phyloP scores from a whole-genome alignment of 768 basidiomycete species.

The Brasilioporus rufonigricans region DNA sequence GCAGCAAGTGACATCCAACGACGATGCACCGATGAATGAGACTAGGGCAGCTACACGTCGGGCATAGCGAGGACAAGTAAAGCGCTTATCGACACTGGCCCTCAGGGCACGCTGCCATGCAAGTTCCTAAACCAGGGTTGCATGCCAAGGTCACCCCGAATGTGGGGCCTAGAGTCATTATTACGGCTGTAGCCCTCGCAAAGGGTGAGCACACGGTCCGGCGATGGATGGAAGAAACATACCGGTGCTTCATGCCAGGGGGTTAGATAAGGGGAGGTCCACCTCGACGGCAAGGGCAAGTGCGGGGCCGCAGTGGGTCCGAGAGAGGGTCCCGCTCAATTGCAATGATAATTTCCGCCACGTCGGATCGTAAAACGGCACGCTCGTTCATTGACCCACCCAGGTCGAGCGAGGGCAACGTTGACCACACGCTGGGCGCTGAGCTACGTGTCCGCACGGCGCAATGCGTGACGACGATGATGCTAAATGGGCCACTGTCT shows the following conservation, averaged over 20 bases:
- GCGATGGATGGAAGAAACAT: not conserved
- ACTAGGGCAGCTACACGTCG: not conserved
- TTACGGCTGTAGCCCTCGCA: slow-evolving; percentile 25
- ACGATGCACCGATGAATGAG: not conserved
- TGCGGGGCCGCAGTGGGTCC: too few relatives aligned
- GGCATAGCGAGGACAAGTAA: not conserved
- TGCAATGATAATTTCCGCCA: too few relatives aligned
- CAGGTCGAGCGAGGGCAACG: not conserved
- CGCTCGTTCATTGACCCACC: too few relatives aligned
- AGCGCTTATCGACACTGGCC: slow-evolving; percentile 7
- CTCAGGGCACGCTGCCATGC: slow-evolving; percentile 30
- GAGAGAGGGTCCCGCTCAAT: too few relatives aligned
- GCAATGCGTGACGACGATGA: too few relatives aligned
- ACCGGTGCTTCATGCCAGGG: slow-evolving; percentile 29
- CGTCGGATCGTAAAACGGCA: too few relatives aligned
- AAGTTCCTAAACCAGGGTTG: slow-evolving; percentile 21
- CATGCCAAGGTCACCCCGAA: slow-evolving; percentile 26
- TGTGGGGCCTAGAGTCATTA: slow-evolving; percentile 12
- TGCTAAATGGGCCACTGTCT: too few relatives aligned
- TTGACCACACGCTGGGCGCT: not conserved
- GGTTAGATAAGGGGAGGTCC: too few relatives aligned
- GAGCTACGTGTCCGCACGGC: not conserved
- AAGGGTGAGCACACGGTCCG: not conserved
- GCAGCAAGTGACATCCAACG: too few relatives aligned
- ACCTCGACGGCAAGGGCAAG: slow-evolving; percentile 20